These are phyloP conservation scores for Ochromonas danica DNA, from an alignment of 108 stramenopile genomes.

Conservation along the genomic window DNA sequence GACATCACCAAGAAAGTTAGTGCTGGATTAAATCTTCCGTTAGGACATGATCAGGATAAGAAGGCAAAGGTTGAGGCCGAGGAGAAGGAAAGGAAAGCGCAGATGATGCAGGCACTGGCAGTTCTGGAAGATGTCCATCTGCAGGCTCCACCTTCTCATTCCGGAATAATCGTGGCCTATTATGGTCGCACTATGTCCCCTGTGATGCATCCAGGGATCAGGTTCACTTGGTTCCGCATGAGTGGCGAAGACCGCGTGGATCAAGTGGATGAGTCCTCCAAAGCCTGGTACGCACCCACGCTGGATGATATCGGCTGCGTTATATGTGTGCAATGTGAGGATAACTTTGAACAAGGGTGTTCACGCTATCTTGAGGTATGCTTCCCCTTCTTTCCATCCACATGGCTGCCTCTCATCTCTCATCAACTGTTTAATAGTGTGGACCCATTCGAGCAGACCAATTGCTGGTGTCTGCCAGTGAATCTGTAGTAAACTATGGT, in stretches of 20 bases:
- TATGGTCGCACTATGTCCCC: neutral
- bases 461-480: neutral
- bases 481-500: neutral
- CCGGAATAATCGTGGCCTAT: neutral
- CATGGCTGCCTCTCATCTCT: neutral
- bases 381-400: neutral
- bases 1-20: too few species aligned
- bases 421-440: neutral
- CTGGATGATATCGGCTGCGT: conserved; percentile 4
- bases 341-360: conserved; percentile 18
- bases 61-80: neutral
- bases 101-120: neutral
- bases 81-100: neutral
- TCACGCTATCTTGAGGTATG: conserved; percentile 17
- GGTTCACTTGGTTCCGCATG: conserved; percentile 22
- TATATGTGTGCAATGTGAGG: conserved; percentile 22
- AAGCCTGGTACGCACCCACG: conserved; percentile 18
- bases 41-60: neutral
- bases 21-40: too few species aligned
- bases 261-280: neutral
- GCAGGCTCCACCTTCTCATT: neutral
- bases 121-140: conserved; percentile 1
- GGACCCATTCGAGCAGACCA: neutral
- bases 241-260: neutral
- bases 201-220: conserved; percentile 5